phyloP scores from a whole-genome alignment of 371 early-diverging fungal species.

The Mucor indicus region DNA sequence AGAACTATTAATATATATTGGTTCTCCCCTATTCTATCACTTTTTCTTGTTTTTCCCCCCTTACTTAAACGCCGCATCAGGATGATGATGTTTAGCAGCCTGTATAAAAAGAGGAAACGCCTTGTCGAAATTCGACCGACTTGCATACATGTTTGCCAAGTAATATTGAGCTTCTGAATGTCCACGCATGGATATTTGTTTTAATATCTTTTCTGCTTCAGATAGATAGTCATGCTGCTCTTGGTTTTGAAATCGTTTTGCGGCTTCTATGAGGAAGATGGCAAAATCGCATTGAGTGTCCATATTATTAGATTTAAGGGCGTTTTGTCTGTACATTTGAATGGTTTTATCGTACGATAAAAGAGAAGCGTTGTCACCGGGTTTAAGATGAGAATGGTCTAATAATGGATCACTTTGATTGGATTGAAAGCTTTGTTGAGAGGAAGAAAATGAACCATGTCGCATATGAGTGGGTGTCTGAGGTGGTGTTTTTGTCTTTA shows the following conservation, averaged over 20 bases:
- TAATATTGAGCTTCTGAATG: conserved; percentile 61
- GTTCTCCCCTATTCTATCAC: too few relatives aligned
- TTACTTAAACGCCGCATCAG: conserved; percentile 60
- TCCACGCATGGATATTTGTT: conserved; percentile 53
- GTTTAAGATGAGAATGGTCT: conserved; percentile 59
- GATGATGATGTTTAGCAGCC: conserved; percentile 63
- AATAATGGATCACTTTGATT: conserved; percentile 24
- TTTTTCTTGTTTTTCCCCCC: too few relatives aligned
- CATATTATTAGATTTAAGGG: conserved; percentile 72
- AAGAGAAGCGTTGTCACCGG: conserved; percentile 57
- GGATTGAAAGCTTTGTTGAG: too few relatives aligned
- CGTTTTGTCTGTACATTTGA: conserved; percentile 75
- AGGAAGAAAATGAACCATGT: too few relatives aligned
- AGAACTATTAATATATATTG: too few relatives aligned
- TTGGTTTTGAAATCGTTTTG: conserved; percentile 34
- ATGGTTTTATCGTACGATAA: conserved; percentile 67
- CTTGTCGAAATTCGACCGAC: conserved; percentile 62
- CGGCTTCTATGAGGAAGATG: conserved; percentile 62
- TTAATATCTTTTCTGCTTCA: conserved; percentile 58
- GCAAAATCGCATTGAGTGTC: conserved; percentile 79
- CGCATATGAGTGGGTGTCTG: too few relatives aligned
- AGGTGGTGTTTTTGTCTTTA: too few relatives aligned
- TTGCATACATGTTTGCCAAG: conserved; percentile 59
- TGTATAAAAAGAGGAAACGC: conserved; percentile 64
- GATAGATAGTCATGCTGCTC: conserved; percentile 28